Conservation (phyloP, 2,329 filamentous ascomycete genomes). For the Fusarium drepaniforme region DNA sequence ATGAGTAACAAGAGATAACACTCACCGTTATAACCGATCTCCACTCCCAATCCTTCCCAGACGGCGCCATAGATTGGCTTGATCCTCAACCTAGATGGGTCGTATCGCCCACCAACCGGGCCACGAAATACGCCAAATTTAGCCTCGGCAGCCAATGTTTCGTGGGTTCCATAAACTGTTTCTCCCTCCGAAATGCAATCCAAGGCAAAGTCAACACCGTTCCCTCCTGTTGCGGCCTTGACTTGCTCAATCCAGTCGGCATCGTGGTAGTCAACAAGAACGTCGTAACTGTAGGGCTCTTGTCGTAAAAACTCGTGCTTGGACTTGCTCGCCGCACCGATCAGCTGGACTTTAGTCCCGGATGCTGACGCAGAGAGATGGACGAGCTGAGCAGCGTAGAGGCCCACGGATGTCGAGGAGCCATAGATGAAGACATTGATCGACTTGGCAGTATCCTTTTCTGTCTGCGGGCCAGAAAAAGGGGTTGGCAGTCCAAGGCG, state of each 20-base stretch:
- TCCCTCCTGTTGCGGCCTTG: slow-evolving; percentile 29
- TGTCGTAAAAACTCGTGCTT: slow-evolving; percentile 44
- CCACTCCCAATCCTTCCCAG: slow-evolving; percentile 56
- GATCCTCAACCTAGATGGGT: slow-evolving; percentile 35
- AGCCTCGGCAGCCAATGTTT: slow-evolving; percentile 43
- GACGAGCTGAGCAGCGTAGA: slow-evolving; percentile 50
- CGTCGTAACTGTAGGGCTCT: slow-evolving; percentile 52
- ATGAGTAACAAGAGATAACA: slow-evolving; percentile 9
- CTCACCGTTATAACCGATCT: slow-evolving; percentile 53
- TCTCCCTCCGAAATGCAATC: slow-evolving; percentile 55
- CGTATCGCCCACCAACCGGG: slow-evolving; percentile 39
- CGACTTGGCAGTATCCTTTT: background rate
- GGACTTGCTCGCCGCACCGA: slow-evolving; percentile 46
- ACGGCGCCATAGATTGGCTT: slow-evolving; percentile 56
- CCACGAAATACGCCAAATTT: slow-evolving; percentile 43
- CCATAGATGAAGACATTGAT: slow-evolving; percentile 48
- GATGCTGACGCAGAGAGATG: slow-evolving; percentile 8
- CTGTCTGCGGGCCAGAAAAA: slow-evolving; percentile 33
- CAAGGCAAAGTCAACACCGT: slow-evolving; percentile 51
- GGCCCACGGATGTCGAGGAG: slow-evolving; percentile 49
- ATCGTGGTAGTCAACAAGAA: slow-evolving; percentile 54
- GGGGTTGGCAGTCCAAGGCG: slow-evolving; percentile 52
- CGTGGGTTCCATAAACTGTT: slow-evolving; percentile 48
- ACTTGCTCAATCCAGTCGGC: slow-evolving; percentile 49
- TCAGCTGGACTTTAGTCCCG: slow-evolving; percentile 35